These are phyloP conservation scores for Gaertneriomyces sp. DNA, from an alignment of 192 early-diverging fungal species.

Conservation along the genomic window DNA sequence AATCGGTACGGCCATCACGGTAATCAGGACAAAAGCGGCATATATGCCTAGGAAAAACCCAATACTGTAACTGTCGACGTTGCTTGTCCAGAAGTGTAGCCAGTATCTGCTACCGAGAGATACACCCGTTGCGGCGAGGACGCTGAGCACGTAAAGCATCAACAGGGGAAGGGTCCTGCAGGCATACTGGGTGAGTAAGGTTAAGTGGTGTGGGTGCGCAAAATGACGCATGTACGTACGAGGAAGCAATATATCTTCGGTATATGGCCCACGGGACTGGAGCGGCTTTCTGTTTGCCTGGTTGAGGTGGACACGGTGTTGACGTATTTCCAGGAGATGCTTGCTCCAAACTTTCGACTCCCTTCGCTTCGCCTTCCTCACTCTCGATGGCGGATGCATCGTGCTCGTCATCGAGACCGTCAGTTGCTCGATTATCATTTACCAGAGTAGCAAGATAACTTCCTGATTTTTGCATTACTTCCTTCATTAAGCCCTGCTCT, in stretches of 20 bases:
- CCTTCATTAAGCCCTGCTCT: not conserved
- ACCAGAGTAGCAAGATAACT: too few species aligned
- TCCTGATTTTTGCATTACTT: not conserved
- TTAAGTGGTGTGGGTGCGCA: too few species aligned
- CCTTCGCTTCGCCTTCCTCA: constrained; percentile 25
- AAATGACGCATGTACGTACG: not conserved
- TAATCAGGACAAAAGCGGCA: constrained; percentile 22
- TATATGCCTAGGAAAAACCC: constrained; percentile 15
- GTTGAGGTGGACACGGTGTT: constrained; percentile 1
- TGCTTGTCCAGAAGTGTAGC: constrained; percentile 14
- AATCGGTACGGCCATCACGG: constrained; percentile 37
- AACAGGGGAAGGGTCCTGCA: constrained; percentile 7
- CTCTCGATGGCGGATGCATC: too few species aligned
- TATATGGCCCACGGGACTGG: constrained; percentile 4
- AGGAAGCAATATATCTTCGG: constrained; percentile 1
- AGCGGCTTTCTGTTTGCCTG: not conserved
- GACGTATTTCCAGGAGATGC: constrained; percentile 11
- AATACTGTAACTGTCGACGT: not conserved
- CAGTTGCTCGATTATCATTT: too few species aligned
- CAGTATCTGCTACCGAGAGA: constrained; percentile 27
- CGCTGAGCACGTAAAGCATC: constrained; percentile 1
- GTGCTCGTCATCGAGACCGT: too few species aligned
- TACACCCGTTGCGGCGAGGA: constrained; percentile 19
- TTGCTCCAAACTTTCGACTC: constrained; percentile 56
- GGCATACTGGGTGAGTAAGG: too few species aligned